Evolutionary conservation across 257 asterid species (phyloP).

Genomic region (Penstemon eatonii): DNA sequence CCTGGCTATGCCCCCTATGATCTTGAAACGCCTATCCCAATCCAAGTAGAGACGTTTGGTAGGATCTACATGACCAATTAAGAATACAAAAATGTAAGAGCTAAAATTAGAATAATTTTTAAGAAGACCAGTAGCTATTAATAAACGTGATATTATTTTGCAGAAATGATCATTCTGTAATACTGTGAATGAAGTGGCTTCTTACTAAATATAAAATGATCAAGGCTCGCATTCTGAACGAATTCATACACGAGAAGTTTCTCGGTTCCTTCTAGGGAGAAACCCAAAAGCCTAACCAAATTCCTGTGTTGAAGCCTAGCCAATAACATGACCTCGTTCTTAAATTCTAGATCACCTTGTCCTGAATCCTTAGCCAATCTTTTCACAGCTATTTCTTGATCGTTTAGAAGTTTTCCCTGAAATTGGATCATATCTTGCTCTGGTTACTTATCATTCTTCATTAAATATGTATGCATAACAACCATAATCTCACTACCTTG

Average conservation of each 20-base stretch:
- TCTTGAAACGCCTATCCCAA: slow-evolving; percentile 15
- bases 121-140: too few species aligned
- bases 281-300: slow-evolving; percentile 20
- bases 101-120: neutral
- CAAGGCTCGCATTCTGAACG: slow-evolving; percentile 10
- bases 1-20: slow-evolving; percentile 5
- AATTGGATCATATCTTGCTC: neutral
- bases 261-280: slow-evolving; percentile 11
- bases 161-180: neutral
- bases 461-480: too few species aligned
- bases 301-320: slow-evolving; percentile 14
- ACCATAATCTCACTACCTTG: neutral
- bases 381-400: slow-evolving; percentile 13
- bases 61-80: neutral
- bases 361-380: neutral
- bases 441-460: too few species aligned
- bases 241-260: slow-evolving; percentile 19
- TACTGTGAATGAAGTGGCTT: too few species aligned
- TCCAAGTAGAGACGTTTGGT: neutral
- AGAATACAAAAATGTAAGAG: neutral
- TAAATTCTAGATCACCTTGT: slow-evolving; percentile 17
- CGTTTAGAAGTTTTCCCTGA: slow-evolving; percentile 11
- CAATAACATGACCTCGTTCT: slow-evolving; percentile 12
- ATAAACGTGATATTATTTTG: neutral
- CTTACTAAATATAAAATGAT: slow-evolving; percentile 9